These are phyloP conservation scores for Trichophyton schoenleinii DNA, from an alignment of 2,329 filamentous ascomycete species.

Conservation along the genomic window DNA sequence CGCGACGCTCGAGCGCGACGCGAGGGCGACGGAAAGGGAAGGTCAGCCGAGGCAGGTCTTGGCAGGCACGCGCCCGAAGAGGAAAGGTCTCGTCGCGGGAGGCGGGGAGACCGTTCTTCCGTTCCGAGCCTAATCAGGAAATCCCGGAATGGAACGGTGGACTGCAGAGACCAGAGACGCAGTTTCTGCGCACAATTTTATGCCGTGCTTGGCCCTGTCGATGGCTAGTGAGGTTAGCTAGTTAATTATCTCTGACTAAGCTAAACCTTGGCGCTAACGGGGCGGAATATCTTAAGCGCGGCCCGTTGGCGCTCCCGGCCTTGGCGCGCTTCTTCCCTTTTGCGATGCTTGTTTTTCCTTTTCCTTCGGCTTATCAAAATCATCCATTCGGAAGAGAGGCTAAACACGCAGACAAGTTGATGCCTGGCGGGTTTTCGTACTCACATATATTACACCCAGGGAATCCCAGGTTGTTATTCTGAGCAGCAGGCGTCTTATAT, in stretches of 20 bases:
- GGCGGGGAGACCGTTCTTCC: neutral
- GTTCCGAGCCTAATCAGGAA: neutral
- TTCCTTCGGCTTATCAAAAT: neutral
- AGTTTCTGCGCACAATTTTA: neutral
- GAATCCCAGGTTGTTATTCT: neutral
- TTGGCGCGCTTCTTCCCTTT: neutral
- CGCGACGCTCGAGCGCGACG: conserved; percentile 11
- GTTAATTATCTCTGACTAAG: neutral
- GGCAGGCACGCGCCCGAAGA: conserved; percentile 2
- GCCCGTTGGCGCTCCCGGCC: neutral
- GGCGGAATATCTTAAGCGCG: neutral
- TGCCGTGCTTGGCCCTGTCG: neutral
- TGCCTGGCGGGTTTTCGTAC: neutral
- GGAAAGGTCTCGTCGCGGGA: neutral
- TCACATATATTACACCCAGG: neutral
- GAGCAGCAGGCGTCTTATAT: neutral
- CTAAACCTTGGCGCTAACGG: neutral
- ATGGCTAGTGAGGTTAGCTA: neutral
- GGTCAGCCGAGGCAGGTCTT: conserved; percentile 1
- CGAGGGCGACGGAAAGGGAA: conserved; percentile 8
- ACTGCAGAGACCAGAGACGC: neutral
- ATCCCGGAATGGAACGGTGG: neutral
- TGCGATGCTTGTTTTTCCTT: neutral
- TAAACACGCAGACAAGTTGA: neutral
- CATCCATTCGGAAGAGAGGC: neutral